Conservation (phyloP, 345 rosid species). For the Clausena lansium region DNA sequence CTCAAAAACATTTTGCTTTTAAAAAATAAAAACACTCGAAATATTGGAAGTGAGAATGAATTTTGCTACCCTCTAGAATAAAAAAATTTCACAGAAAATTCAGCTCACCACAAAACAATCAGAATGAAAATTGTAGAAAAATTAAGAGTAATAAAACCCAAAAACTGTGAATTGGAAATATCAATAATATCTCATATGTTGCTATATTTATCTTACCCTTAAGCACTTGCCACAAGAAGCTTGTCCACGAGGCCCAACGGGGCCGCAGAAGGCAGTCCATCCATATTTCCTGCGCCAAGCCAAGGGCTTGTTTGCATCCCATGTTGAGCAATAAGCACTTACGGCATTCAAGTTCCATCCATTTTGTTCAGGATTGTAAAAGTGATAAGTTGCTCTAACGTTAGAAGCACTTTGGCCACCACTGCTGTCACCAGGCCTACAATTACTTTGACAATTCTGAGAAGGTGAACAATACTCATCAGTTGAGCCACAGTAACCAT, state of each 20-base stretch:
- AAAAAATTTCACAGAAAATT: no score
- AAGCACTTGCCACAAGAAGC: constrained; percentile 58
- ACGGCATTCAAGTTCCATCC: constrained; percentile 51
- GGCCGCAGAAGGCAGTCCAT: constrained; percentile 69
- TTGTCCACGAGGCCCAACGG: constrained; percentile 59
- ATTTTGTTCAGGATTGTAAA: constrained; percentile 44
- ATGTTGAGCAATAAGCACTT: constrained; percentile 60
- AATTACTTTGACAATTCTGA: constrained; percentile 23
- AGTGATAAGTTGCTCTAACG: constrained; percentile 61
- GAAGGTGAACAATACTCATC: constrained; percentile 25
- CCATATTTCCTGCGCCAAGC: constrained; percentile 60
- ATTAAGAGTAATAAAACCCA: no score
- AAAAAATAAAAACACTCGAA: no score
- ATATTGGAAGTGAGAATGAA: no score
- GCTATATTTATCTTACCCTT: constrained; percentile 25
- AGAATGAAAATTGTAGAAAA: no score
- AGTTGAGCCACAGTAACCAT: constrained; percentile 25
- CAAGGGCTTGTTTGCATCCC: constrained; percentile 60
- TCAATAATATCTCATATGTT: no score
- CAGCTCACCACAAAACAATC: no score
- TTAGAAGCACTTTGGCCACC: constrained; percentile 34
- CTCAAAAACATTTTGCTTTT: no score
- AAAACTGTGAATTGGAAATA: no score
- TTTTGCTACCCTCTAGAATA: no score
- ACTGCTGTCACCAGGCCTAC: constrained; percentile 6